Base-by-base conservation (phyloP, 2,329 filamentous ascomycete species). In the Graphiopsis chlorocephala region DNA sequence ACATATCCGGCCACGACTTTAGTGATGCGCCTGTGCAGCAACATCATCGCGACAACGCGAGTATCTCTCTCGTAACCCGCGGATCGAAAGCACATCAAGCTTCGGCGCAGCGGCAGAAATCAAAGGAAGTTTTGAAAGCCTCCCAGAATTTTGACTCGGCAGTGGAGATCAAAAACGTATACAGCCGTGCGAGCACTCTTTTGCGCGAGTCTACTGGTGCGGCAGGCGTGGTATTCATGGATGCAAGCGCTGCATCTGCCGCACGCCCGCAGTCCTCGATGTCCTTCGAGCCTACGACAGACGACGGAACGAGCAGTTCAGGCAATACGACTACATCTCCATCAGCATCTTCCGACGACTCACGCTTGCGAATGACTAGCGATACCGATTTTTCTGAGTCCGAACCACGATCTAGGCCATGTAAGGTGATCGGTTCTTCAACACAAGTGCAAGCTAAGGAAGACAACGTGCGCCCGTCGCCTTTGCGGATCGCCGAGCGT, bases 181-280 rank as follows among this genome's bases (percentile, higher is more conserved):
- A 84, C 63, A 73, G 75, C n/a, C 75, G 82, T 23, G 82, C 82
- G 1, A 81, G 80, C 3, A 80, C 82, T 45, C 70, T 84, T 0
- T 74, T 84, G 8, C 76, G 79, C 1, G 79, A 83, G 63, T 79
- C 81, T 26, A 69, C 84, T 14, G 72, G 73, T 12, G 78, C 79
- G 14, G 80, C 81, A 4, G 82, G 81, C 3, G 81, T 84, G n/a
- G 70, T 78, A 1, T 79, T 80, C 59, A 63, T 81, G 31, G 62
- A 64, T 42, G 62, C 62, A 3, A 38, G 45, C 42, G 45, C 38
- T 7, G 33, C 55, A 11, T 59, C 42, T 38, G 31, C 31, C 25
- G 31, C 29, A 38, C 53, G 53, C 29, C 31, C 53, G 2, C 3
- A 33, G 11, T 38, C 12, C 20, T 2, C 20, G 3, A 23, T 12